Evolutionary conservation across 2,329 filamentous ascomycete genomes (phyloP).

Genomic region (Exophiala viscosa): DNA sequence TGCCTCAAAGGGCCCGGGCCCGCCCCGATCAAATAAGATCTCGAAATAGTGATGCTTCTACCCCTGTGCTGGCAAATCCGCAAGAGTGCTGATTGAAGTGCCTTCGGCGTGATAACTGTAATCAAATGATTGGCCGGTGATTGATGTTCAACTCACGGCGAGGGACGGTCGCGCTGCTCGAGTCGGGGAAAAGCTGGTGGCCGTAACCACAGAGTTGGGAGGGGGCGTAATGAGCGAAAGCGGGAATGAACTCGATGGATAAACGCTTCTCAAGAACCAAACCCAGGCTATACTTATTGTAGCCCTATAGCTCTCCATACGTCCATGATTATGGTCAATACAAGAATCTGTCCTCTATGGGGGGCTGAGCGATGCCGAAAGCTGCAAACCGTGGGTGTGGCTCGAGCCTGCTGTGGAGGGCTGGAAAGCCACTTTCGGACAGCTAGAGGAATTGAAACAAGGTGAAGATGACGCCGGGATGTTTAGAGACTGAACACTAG

Average conservation of each 20-base stretch:
- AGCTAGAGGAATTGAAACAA: slow-evolving; percentile 2
- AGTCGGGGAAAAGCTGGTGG: slow-evolving; percentile 10
- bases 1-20: slow-evolving; percentile 9
- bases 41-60: slow-evolving; percentile 17
- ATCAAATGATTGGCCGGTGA: slow-evolving; percentile 9
- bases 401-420: slow-evolving; percentile 7
- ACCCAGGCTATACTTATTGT: slow-evolving; percentile 6
- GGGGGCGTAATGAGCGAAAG: slow-evolving; percentile 16
- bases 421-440: neutral
- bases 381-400: slow-evolving; percentile 12
- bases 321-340: slow-evolving; percentile 9
- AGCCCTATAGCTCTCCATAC: slow-evolving; percentile 15
- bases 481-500: slow-evolving; percentile 5
- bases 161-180: slow-evolving; percentile 3
- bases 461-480: slow-evolving; percentile 9
- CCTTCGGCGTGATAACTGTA: slow-evolving; percentile 1
- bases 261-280: slow-evolving; percentile 15
- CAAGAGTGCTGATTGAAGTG: slow-evolving; percentile 7
- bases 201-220: slow-evolving; percentile 9
- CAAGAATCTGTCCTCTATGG: slow-evolving; percentile 16
- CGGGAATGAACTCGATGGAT: slow-evolving; percentile 13
- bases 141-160: slow-evolving; percentile 7
- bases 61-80: slow-evolving; percentile 2
- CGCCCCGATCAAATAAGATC: slow-evolving; percentile 16
- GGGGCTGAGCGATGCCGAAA: slow-evolving; percentile 12